phyloP scores from a whole-genome alignment of 768 basidiomycete genomes.

The Suillus subalutaceus region DNA sequence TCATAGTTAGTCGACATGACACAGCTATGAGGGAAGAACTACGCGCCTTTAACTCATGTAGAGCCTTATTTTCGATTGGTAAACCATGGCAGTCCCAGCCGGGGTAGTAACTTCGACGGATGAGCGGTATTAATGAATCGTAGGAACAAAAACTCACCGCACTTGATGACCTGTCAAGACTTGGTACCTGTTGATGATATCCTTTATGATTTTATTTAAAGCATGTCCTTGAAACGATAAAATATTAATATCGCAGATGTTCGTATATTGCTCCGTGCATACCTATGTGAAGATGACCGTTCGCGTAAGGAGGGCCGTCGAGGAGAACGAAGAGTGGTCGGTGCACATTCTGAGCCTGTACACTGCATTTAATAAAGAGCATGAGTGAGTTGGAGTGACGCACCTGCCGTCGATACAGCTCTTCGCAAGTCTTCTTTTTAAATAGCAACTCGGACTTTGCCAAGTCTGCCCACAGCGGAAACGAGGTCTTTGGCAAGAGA shows the following conservation, averaged over 20 bases:
- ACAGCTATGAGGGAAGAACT: background rate
- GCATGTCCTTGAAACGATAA: conserved; percentile 71
- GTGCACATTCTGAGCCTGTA: conserved; percentile 64
- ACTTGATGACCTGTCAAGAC: conserved; percentile 76
- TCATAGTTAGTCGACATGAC: background rate
- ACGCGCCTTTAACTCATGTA: conserved; percentile 72
- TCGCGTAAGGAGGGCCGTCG: conserved; percentile 97
- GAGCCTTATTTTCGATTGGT: conserved; percentile 93
- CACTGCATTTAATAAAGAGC: conserved; percentile 1
- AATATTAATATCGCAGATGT: background rate
- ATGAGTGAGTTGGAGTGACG: conserved; percentile 25
- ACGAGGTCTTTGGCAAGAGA: conserved; percentile 78
- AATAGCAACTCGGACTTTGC: conserved; percentile 62
- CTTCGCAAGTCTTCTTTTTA: conserved; percentile 65
- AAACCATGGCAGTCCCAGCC: conserved; percentile 99
- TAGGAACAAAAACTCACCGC: conserved; percentile 56
- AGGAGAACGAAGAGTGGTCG: conserved; percentile 83
- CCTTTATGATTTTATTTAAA: conserved; percentile 94
- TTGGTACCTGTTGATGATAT: conserved; percentile 91
- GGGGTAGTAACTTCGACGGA: conserved; percentile 74
- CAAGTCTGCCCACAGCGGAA: conserved; percentile 73
- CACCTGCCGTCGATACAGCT: conserved; percentile 82
- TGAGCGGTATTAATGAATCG: conserved; percentile 3
- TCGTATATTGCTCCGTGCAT: conserved; percentile 14
- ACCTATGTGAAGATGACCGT: conserved; percentile 97